Percentiles rank a stretch among this genome's conserved stretches.
Evolutionary conservation across 768 basidiomycete genomes (phyloP).

Genomic region (Mrakia blollopis): DNA sequence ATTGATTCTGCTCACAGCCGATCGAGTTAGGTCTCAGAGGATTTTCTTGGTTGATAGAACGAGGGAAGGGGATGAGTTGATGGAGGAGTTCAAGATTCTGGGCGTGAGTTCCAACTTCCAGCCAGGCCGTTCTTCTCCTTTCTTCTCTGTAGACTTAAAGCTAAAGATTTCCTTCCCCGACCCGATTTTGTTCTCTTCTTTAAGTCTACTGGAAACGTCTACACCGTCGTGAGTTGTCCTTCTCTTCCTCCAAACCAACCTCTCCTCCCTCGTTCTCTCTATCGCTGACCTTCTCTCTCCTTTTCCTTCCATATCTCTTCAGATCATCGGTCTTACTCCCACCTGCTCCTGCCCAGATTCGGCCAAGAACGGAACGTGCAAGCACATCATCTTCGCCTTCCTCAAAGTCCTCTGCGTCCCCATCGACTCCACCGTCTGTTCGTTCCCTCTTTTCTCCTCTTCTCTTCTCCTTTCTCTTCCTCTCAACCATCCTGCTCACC

Average conservation of each 20-base stretch:
- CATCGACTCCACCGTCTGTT: neutral
- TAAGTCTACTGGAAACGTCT: slow-evolving; percentile 24
- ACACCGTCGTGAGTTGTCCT: slow-evolving; percentile 23
- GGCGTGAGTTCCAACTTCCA: neutral
- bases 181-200: too few species aligned
- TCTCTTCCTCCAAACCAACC: too few species aligned
- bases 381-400: slow-evolving; percentile 28
- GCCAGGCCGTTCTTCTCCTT: neutral
- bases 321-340: slow-evolving; percentile 7
- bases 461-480: neutral
- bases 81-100: slow-evolving; percentile 20
- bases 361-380: slow-evolving; percentile 23
- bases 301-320: neutral
- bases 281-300: neutral
- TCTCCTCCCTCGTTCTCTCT: neutral
- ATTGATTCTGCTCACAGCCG: neutral
- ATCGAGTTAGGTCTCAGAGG: slow-evolving; percentile 18
- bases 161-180: neutral
- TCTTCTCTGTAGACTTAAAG: neutral
- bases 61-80: neutral
- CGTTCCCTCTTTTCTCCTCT: neutral
- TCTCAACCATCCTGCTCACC: neutral
- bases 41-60: slow-evolving; percentile 23
- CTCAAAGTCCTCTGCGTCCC: slow-evolving; percentile 16
- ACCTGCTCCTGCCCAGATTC: slow-evolving; percentile 27